Conservation (phyloP, 2,329 filamentous ascomycete genomes). For the Pseudogymnoascus sp. region DNA sequence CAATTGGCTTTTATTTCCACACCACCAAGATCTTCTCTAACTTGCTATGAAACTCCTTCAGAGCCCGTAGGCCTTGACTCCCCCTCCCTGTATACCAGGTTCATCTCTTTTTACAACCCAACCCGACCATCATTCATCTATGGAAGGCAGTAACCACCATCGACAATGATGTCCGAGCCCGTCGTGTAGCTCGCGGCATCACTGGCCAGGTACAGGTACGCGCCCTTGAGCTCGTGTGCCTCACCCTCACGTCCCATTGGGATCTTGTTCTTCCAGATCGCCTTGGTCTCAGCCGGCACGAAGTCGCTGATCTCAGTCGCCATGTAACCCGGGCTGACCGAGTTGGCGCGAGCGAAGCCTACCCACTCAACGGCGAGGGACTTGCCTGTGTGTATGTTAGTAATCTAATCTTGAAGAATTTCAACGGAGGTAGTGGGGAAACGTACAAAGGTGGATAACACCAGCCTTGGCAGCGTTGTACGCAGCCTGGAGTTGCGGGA, state of each 20-base stretch:
- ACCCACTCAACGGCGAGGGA: constrained; percentile 71
- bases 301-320: constrained; percentile 65
- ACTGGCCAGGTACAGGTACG: constrained; percentile 72
- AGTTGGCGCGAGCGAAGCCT: constrained; percentile 65
- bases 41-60: neutral
- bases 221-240: constrained; percentile 70
- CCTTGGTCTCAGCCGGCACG: constrained; percentile 57
- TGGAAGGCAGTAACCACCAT: constrained; percentile 18
- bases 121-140: neutral
- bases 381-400: constrained; percentile 40
- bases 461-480: constrained; percentile 69
- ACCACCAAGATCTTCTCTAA: constrained; percentile 5
- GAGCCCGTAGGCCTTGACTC: neutral
- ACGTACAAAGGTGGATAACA: constrained; percentile 49
- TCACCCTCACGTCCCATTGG: constrained; percentile 72
- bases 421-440: constrained; percentile 17
- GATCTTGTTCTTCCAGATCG: constrained; percentile 69
- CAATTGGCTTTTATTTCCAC: constrained; percentile 2
- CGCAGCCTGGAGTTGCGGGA: constrained; percentile 65
- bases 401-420: neutral
- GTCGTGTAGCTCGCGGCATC: constrained; percentile 81
- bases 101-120: neutral
- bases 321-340: constrained; percentile 68
- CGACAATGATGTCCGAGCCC: constrained; percentile 33
- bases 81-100: neutral